phyloP scores from a whole-genome alignment of 2,329 filamentous ascomycete species.

The Pseudocercospora ulei region DNA sequence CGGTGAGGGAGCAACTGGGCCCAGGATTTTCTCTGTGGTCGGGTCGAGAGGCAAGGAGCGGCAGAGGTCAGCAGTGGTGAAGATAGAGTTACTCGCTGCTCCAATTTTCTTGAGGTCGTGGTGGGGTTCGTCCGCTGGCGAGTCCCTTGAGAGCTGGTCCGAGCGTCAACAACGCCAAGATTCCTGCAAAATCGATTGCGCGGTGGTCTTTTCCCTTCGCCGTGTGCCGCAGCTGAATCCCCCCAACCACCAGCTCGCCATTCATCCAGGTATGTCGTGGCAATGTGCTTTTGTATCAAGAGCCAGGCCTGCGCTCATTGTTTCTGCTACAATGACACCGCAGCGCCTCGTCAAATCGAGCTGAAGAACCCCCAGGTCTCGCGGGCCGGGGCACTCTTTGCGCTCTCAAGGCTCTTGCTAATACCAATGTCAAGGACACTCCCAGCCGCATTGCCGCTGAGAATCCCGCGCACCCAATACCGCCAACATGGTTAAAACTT shows the following conservation, averaged over 20 bases:
- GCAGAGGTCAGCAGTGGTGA: slow-evolving; percentile 7
- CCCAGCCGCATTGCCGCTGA: slow-evolving; percentile 52
- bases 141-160: too few relatives aligned
- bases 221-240: slow-evolving; percentile 17
- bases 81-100: slow-evolving; percentile 1
- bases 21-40: slow-evolving; percentile 18
- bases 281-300: slow-evolving; percentile 43
- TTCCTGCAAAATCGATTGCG: too few relatives aligned
- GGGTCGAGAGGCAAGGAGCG: slow-evolving; percentile 12
- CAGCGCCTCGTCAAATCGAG: slow-evolving; percentile 46
- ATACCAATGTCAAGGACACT: slow-evolving; percentile 45
- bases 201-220: not conserved
- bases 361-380: slow-evolving; percentile 56
- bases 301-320: slow-evolving; percentile 40
- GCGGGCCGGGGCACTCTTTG: slow-evolving; percentile 55
- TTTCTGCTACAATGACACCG: slow-evolving; percentile 38
- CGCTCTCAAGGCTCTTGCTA: slow-evolving; percentile 51
- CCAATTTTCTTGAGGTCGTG: slow-evolving; percentile 4
- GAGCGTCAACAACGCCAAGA: too few relatives aligned
- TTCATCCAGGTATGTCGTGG: slow-evolving; percentile 33
- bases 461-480: slow-evolving; percentile 58
- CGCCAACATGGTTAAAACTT: slow-evolving; percentile 97
- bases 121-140: too few relatives aligned
- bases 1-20: slow-evolving; percentile 9
- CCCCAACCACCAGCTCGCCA: slow-evolving; percentile 16